Percentiles rank a stretch among this genome's conserved stretches.
Evolutionary conservation across 1,284 basidiomycete species (phyloP).

Genomic region (Rhodotorula sp.): DNA sequence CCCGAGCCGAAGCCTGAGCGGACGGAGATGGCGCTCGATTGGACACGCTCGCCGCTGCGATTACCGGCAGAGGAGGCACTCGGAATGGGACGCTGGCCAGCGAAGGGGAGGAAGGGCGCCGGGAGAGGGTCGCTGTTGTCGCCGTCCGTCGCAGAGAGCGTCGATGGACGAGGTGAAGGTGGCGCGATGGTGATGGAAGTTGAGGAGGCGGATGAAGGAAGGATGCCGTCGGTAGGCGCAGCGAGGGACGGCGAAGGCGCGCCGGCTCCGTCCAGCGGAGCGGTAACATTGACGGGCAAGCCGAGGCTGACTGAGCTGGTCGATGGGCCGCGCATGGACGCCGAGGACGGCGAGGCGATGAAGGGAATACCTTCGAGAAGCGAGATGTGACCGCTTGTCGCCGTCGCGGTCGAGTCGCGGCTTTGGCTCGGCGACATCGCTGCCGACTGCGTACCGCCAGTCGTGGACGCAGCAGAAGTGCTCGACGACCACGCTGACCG

Average conservation of each 20-base stretch:
- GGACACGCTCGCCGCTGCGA: conserved; percentile 10
- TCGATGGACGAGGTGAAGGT: not conserved
- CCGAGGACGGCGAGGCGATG: conserved; percentile 6
- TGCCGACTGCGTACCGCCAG: no score
- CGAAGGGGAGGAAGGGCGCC: conserved; percentile 39
- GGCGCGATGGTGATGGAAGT: not conserved
- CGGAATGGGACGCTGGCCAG: conserved; percentile 35
- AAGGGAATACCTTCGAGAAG: conserved; percentile 40
- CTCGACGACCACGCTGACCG: conserved; percentile 8
- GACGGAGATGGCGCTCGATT: conserved; percentile 29
- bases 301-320: conserved; percentile 18
- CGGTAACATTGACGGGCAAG: conserved; percentile 21
- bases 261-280: not conserved
- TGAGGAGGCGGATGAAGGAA: not conserved
- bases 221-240: not conserved
- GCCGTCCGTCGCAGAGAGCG: not conserved
- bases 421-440: conserved; percentile 5
- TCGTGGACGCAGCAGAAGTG: not conserved
- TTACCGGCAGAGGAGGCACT: not conserved
- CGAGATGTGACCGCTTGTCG: conserved; percentile 16
- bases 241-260: not conserved
- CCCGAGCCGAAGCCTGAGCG: conserved; percentile 35
- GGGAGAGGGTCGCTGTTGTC: conserved; percentile 31
- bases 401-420: conserved; percentile 26
- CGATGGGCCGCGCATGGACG: not conserved